phyloP scores from a whole-genome alignment of 2,329 filamentous ascomycete genomes.

The Drechmeria coniospora region DNA sequence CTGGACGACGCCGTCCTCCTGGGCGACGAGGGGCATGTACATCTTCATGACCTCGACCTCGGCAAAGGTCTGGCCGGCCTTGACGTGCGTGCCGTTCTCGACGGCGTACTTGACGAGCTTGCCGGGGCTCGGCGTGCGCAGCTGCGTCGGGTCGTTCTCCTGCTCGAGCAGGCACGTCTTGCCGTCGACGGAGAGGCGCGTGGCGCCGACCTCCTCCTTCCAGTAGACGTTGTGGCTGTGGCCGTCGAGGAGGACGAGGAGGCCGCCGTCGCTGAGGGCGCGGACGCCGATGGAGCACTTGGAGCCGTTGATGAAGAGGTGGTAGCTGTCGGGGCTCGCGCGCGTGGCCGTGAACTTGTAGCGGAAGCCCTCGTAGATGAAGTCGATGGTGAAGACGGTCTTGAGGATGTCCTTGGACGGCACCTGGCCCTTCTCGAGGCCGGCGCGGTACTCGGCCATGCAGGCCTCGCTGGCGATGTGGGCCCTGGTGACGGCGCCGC shows the following conservation, averaged over 20 bases:
- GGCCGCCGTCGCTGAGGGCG: slow-evolving; percentile 81
- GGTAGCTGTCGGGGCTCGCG: slow-evolving; percentile 85
- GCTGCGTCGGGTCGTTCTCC: slow-evolving; percentile 96
- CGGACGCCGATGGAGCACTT: slow-evolving; percentile 89
- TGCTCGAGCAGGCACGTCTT: slow-evolving; percentile 97
- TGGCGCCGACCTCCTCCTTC: slow-evolving; percentile 96
- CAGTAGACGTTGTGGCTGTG: slow-evolving; percentile 98
- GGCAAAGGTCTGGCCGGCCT: slow-evolving; percentile 81
- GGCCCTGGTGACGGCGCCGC: slow-evolving; percentile 87
- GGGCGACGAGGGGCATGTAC: slow-evolving; percentile 96
- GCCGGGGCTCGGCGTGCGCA: slow-evolving; percentile 84
- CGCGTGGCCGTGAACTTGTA: slow-evolving; percentile 98
- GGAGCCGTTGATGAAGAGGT: slow-evolving; percentile 96
- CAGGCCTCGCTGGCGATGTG: slow-evolving; percentile 87
- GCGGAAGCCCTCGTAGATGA: slow-evolving; percentile 91
- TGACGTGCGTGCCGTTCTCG: slow-evolving; percentile 86
- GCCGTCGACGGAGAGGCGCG: slow-evolving; percentile 87
- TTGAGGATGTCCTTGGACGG: slow-evolving; percentile 92
- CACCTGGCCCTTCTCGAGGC: slow-evolving; percentile 93
- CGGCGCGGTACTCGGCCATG: slow-evolving; percentile 71
- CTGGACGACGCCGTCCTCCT: slow-evolving; percentile 92
- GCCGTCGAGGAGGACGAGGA: slow-evolving; percentile 78
- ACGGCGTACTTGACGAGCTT: slow-evolving; percentile 98
- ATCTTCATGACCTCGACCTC: slow-evolving; percentile 99
- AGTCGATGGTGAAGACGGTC: slow-evolving; percentile 94